phyloP scores from a whole-genome alignment of 1,284 basidiomycete genomes.

The Ceratobasidium sp. region DNA sequence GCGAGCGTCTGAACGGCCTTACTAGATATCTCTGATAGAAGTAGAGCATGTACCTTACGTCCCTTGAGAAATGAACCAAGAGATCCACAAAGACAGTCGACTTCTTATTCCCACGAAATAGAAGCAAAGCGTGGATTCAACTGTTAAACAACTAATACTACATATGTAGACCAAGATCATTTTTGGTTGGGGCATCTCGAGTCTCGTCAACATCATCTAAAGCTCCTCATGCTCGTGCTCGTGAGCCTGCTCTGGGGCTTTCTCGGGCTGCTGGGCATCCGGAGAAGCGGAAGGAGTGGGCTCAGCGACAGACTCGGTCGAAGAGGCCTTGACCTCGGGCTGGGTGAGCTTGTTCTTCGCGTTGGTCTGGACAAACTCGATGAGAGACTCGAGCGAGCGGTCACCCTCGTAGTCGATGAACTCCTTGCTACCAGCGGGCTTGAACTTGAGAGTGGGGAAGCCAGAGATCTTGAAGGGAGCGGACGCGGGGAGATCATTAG shows the following conservation, averaged over 20 bases:
- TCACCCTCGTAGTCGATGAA: conserved; percentile 97
- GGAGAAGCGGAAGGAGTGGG: conserved; percentile 29
- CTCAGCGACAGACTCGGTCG: conserved; percentile 19
- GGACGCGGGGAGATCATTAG: conserved; percentile 93
- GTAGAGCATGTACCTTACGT: conserved; percentile 8
- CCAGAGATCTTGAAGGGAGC: conserved; percentile 87
- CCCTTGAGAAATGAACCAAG: not conserved
- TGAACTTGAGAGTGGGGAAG: conserved; percentile 99
- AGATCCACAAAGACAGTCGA: not conserved
- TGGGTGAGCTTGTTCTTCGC: conserved; percentile 71
- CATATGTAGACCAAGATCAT: conserved; percentile 17
- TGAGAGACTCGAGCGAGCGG: conserved; percentile 85
- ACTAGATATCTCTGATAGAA: conserved; percentile 69
- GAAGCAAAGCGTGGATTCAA: conserved; percentile 26
- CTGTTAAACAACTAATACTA: conserved; percentile 36
- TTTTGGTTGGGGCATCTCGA: conserved; percentile 17
- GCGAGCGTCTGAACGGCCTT: conserved; percentile 79
- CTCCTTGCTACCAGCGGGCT: conserved; percentile 85
- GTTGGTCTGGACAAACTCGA: conserved; percentile 86
- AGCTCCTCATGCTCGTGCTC: conserved; percentile 42
- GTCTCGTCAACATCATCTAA: conserved; percentile 33
- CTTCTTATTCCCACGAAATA: not conserved
- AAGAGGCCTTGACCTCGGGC: conserved; percentile 60
- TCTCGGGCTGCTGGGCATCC: not conserved
- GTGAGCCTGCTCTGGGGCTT: conserved; percentile 11